phyloP scores from a whole-genome alignment of 345 rosid genomes.

The Lagerstroemia speciosa region DNA sequence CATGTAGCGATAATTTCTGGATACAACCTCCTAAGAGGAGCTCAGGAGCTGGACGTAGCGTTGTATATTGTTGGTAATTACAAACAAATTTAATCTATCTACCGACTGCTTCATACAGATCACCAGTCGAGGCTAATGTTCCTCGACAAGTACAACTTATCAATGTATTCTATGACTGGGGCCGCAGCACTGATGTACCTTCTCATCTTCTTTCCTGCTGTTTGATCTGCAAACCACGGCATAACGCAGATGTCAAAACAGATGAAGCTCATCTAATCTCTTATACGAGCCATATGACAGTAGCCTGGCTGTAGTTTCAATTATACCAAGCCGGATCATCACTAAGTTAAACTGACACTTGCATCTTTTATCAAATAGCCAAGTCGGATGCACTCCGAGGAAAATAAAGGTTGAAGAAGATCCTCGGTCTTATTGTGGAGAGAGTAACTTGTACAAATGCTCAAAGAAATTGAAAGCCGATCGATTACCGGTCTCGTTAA shows the following conservation, averaged over 20 bases:
- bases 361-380: too few species aligned
- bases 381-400: too few species aligned
- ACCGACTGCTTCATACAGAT: background rate
- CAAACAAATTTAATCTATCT: background rate
- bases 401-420: too few species aligned
- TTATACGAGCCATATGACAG: too few species aligned
- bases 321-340: too few species aligned
- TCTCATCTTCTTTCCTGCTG: slow-evolving; percentile 16
- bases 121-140: slow-evolving; percentile 15
- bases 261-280: too few species aligned
- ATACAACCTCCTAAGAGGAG: background rate
- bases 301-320: too few species aligned
- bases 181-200: slow-evolving; percentile 10
- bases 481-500: slow-evolving; percentile 12
- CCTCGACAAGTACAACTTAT: slow-evolving; percentile 12
- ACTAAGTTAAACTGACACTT: too few species aligned
- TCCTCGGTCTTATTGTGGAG: too few species aligned
- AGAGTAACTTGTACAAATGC: too few species aligned
- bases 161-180: slow-evolving; percentile 12
- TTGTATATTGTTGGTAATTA: background rate
- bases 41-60: background rate
- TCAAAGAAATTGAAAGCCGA: background rate
- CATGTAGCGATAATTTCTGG: too few species aligned
- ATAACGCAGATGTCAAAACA: too few species aligned
- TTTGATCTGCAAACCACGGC: slow-evolving; percentile 9